phyloP scores from a whole-genome alignment of 2,329 filamentous ascomycete genomes.

The Fusarium incarnatum region DNA sequence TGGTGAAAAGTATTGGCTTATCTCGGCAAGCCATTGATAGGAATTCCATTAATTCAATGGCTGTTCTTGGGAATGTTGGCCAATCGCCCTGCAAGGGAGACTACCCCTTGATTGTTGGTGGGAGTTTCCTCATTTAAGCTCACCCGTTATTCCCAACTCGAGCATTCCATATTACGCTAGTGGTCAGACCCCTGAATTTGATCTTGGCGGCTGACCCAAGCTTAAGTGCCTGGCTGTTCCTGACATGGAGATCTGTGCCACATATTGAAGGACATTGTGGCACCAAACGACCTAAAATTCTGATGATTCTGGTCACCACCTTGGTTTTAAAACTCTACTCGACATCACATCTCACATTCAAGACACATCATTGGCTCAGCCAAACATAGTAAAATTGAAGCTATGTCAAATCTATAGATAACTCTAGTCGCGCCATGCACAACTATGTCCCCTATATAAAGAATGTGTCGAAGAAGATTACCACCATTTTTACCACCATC shows the following conservation, averaged over 20 bases:
- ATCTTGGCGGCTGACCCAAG: not conserved
- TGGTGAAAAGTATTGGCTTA: not conserved
- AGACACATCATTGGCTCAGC: no score
- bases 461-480: slow-evolving; percentile 33
- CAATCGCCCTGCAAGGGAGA: not conserved
- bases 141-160: not conserved
- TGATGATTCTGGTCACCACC: not conserved
- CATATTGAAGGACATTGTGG: not conserved
- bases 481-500: slow-evolving; percentile 7
- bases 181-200: not conserved
- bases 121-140: not conserved
- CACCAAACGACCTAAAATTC: not conserved
- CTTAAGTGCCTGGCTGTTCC: not conserved
- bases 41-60: not conserved
- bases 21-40: not conserved
- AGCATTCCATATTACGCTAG: not conserved
- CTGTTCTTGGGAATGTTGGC: not conserved
- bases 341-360: no score
- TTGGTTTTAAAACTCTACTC: fast-evolving
- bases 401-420: slow-evolving; percentile 20
- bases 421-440: slow-evolving; percentile 15
- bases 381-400: slow-evolving; percentile 5
- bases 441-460: slow-evolving; percentile 35
- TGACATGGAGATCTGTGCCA: not conserved
- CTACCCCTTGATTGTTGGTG: not conserved